Evolutionary conservation across 495 filamentous ascomycete species (phyloP).

Genomic region (Glonium stellatum): DNA sequence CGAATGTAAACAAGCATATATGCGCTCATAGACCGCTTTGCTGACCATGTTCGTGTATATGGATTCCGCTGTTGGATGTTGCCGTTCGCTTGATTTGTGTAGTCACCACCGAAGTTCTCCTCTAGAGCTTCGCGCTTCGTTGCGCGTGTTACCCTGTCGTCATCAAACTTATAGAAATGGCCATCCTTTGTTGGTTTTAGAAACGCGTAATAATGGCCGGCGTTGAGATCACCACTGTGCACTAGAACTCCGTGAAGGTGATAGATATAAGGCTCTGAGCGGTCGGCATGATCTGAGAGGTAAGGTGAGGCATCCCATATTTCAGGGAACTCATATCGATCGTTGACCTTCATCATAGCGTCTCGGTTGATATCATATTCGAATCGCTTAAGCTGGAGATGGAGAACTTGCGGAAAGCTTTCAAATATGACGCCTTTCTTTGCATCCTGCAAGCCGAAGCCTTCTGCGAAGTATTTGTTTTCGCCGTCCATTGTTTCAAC

Average conservation of each 20-base stretch:
- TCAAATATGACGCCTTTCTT: slow-evolving; percentile 97
- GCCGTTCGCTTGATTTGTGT: slow-evolving; percentile 55
- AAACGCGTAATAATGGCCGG: slow-evolving; percentile 99
- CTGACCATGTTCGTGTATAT: slow-evolving; percentile 58
- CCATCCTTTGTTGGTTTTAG: slow-evolving; percentile 87
- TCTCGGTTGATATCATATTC: slow-evolving; percentile 94
- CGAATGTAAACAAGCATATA: slow-evolving; percentile 99
- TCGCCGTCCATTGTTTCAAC: slow-evolving; percentile 96
- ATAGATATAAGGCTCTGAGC: slow-evolving; percentile 81
- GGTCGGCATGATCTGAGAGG: slow-evolving; percentile 78
- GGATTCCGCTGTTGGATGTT: slow-evolving; percentile 53
- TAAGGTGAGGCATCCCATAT: slow-evolving; percentile 85
- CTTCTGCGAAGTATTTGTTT: slow-evolving; percentile 92
- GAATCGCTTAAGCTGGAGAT: slow-evolving; percentile 95
- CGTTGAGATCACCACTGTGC: slow-evolving; percentile 92
- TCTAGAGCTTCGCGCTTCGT: slow-evolving; percentile 87
- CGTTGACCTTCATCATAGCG: slow-evolving; percentile 99
- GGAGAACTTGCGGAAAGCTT: slow-evolving; percentile 88
- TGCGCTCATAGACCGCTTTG: slow-evolving; percentile 69
- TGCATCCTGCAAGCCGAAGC: slow-evolving; percentile 89
- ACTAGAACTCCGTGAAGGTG: slow-evolving; percentile 92
- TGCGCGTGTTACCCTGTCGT: slow-evolving; percentile 89
- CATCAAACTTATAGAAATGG: slow-evolving; percentile 94
- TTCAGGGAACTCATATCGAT: slow-evolving; percentile 94
- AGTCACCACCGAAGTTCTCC: slow-evolving; percentile 94